Evolutionary conservation across 1,284 basidiomycete species (phyloP), one percentile per base, ranked within the genome.

Genomic region (Cryptococcus jaspeensis): DNA sequence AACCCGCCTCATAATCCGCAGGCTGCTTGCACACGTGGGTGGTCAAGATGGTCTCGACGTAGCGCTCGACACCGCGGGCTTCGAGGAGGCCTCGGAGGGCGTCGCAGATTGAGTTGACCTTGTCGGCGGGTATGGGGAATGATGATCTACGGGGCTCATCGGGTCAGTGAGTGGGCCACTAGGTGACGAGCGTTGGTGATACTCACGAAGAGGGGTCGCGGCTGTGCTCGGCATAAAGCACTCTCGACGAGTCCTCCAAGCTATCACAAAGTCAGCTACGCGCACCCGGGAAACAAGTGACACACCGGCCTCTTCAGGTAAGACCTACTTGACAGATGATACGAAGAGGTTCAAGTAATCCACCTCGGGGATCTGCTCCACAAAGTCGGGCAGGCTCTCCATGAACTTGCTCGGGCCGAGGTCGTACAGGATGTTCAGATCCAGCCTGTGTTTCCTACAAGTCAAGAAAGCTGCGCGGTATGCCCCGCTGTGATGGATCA

Each of bases 311-410:
- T n/a, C n/a, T n/a, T n/a, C n/a, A n/a, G n/a, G n/a, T n/a, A n/a
- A n/a, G n/a, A n/a, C n/a, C n/a, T 62, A 91, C 89, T 88, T 90
- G 28, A 99, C 68, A 20, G 83, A 85, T 16, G 92, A 89, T 55
- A 98, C 80, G 78, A 99, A 94, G 51, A 99, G 81, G 73, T 97
- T 97, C 64, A 99, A 83, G 74, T 93, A 85, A 74, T 99, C 96
- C 1, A 91, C 87, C 64, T 96, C 90, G 37, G 84, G 82, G 8
- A 99, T 82, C 74, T 98, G 92, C 46, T 89, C 84, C 4, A 97
- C 82, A 62, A 99, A 93, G 2, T 78, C 75, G 0, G 82, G 62
- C 0, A 94, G 78, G 5, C 82, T 78, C 7, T 78, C 73, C 71
- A 89, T 79, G 77, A 99, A 95, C n/a, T 79, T 79, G 0, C 75